Evolutionary conservation across 441 rosid species (phyloP).

Genomic region (Mallotus japonicus): DNA sequence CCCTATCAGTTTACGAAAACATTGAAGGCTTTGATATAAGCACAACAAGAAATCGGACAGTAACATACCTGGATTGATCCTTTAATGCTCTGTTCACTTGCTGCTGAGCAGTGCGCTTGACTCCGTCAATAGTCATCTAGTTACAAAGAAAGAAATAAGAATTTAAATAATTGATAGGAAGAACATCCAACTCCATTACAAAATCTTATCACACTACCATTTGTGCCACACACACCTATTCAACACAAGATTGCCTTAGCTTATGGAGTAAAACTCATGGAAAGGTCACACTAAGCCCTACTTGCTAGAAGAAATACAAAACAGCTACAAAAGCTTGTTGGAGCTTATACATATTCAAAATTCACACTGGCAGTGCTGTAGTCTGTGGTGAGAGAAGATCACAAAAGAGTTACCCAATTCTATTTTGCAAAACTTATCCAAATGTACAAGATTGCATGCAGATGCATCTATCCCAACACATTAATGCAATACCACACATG

Average conservation of each 20-base stretch:
- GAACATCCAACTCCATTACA: not conserved
- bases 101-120: slow-evolving; percentile 95
- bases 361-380: not conserved
- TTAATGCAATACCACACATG: not conserved
- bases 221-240: not conserved
- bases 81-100: slow-evolving; percentile 90
- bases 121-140: slow-evolving; percentile 98
- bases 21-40: not conserved
- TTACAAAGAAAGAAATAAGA: slow-evolving; percentile 12
- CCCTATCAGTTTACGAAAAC: not conserved
- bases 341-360: not conserved
- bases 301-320: not conserved
- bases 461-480: not conserved
- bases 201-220: not conserved
- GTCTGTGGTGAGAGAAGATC: not conserved
- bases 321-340: not conserved
- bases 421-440: not conserved
- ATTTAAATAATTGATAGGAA: not conserved
- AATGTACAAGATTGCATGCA: not conserved
- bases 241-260: not conserved
- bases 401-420: not conserved
- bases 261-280: not conserved
- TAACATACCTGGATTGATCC: slow-evolving; percentile 79
- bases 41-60: slow-evolving; percentile 10
- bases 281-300: not conserved